Percentiles rank a stretch among this genome's conserved stretches.
phyloP scores from a whole-genome alignment of 2,329 filamentous ascomycete genomes.

The Cercospora sp. region DNA sequence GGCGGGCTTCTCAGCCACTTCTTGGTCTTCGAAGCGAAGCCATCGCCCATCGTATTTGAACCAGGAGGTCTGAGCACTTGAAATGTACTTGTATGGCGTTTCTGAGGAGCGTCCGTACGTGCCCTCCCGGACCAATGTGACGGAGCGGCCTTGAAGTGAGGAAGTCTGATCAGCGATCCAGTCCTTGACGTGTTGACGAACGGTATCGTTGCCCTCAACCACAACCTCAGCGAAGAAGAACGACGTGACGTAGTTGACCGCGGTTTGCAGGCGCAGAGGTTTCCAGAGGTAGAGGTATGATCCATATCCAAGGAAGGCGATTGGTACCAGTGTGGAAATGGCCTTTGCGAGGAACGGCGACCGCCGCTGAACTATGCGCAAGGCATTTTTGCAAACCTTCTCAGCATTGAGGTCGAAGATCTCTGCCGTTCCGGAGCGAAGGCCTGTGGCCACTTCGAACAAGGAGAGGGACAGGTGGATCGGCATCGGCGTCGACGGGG shows the following conservation, averaged over 20 bases:
- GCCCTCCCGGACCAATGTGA: background rate
- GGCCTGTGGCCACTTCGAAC: conserved; percentile 14
- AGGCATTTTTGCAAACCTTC: conserved; percentile 12
- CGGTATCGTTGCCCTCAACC: conserved; percentile 41
- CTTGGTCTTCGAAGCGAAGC: conserved; percentile 7
- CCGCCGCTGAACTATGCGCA: conserved; percentile 6
- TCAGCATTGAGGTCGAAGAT: conserved; percentile 14
- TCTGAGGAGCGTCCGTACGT: background rate
- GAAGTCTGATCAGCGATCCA: conserved; percentile 37
- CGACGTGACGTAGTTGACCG: conserved; percentile 30
- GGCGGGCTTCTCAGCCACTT: background rate
- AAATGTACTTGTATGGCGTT: conserved; percentile 7
- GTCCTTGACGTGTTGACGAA: conserved; percentile 41
- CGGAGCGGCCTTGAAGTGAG: background rate
- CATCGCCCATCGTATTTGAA: conserved; percentile 6
- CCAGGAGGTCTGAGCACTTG: conserved; percentile 3
- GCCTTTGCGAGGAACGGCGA: conserved; percentile 8
- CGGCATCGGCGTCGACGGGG: background rate
- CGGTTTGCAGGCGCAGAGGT: background rate
- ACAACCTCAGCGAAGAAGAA: conserved; percentile 40
- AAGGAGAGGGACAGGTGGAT: conserved; percentile 5
- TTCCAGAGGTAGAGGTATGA: conserved; percentile 17
- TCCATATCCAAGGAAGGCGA: conserved; percentile 17
- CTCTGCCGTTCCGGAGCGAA: conserved; percentile 8
- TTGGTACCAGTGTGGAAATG: conserved; percentile 11